phyloP scores from a whole-genome alignment of 2,329 filamentous ascomycete genomes.

The Aspergillus terreus region DNA sequence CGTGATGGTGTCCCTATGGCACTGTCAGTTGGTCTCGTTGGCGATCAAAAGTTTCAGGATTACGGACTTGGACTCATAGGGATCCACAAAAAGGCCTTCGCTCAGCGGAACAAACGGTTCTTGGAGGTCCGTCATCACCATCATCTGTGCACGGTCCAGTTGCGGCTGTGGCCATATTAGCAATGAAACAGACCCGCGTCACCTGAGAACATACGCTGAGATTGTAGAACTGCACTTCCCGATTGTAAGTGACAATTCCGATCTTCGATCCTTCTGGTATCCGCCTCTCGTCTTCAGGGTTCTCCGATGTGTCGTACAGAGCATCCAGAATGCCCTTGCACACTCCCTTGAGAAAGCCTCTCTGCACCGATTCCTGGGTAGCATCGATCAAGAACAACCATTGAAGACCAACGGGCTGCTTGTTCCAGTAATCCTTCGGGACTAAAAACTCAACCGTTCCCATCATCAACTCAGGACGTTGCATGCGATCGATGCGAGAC shows the following conservation, averaged over 20 bases:
- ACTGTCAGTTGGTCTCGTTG: background rate
- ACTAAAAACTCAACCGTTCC: conserved; percentile 96
- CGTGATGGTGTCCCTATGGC: conserved; percentile 66
- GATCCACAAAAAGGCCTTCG: conserved; percentile 91
- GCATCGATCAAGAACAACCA: conserved; percentile 94
- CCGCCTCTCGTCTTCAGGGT: conserved; percentile 50
- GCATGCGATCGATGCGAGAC: conserved; percentile 78
- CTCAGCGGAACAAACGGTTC: conserved; percentile 93
- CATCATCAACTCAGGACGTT: conserved; percentile 81
- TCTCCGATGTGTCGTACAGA: conserved; percentile 67
- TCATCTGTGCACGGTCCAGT: conserved; percentile 88
- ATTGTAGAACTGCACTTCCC: conserved; percentile 97
- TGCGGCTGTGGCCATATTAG: conserved; percentile 53
- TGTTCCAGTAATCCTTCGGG: conserved; percentile 98
- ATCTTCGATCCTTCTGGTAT: conserved; percentile 80
- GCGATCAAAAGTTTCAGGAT: background rate
- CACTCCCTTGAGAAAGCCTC: conserved; percentile 84
- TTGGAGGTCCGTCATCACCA: conserved; percentile 96
- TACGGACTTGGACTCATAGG: conserved; percentile 73
- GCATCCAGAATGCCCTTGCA: conserved; percentile 84
- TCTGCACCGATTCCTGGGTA: conserved; percentile 84
- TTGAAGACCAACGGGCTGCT: conserved; percentile 80
- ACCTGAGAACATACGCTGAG: conserved; percentile 62
- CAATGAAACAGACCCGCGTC: conserved; percentile 12
- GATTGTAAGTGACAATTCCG: conserved; percentile 93